Base-by-base conservation (phyloP, 805 yeast species). In the Aciculoconidium aculeatum region DNA sequence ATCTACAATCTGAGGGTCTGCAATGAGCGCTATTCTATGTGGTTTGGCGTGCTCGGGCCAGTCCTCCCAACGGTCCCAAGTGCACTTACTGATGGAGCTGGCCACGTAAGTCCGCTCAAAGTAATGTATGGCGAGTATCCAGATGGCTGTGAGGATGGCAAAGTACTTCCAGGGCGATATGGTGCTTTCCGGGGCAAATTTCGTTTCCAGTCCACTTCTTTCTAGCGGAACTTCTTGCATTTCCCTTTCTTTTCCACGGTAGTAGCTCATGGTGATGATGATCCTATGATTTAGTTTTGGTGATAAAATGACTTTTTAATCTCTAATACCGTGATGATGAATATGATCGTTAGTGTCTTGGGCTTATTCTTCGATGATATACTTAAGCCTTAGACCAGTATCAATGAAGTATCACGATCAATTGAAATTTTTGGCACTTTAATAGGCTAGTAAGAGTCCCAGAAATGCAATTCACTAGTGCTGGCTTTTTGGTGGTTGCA, bases 1-100 rank as follows among this genome's bases (percentile, higher is more conserved):
- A 49, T 92, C 99, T 45, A 92, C 80, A 23, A 92, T 67, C 53
- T 92, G 99, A 0, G 98, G 98, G 49, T 92, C 99, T 0, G 96
- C 97, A 19, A 85, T 66, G 8, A 92, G 16, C 3, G 56, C 61
- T 5, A 82, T 63, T 33, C 74, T 53, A 44, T 73, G 75, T 2
- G 74, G 68, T 1, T 36, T 37, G 2, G 48, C 46, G 3, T 40
- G 45, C 15, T 45, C 37, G 3, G 28, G 14, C 84, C 85, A 77
- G 4, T 53, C 25, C 40, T 79, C 86, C 88, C 90, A 81, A 1
- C 49, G 51, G 2, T 54, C 44, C 95, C 95, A 87, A 4, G 54
- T 41, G 31, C 67, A 62, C 17, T 36, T 37, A 2, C 32, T 35
- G 12, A 58, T 37, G 7, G 51, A 47, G 21, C 29, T 21, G 6